A percentile compares a stretch with the other conserved stretches of the same genome.
Evolutionary conservation across 2,329 filamentous ascomycete species (phyloP).

Genomic region (Aspergillus tamarii): DNA sequence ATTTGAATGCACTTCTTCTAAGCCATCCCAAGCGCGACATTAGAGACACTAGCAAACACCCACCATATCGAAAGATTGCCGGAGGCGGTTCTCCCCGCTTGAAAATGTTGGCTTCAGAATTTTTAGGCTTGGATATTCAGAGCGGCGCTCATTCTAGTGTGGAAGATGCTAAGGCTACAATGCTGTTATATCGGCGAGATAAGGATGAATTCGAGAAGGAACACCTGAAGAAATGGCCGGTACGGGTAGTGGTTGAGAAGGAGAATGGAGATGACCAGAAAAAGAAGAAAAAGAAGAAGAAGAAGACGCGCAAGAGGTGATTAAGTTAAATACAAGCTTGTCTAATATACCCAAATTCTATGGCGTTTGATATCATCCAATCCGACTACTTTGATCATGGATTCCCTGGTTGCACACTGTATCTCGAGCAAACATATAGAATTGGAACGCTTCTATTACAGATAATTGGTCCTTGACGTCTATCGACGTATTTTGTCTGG

Average conservation of each 20-base stretch:
- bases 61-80: slow-evolving; percentile 68
- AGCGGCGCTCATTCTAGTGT: slow-evolving; percentile 63
- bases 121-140: slow-evolving; percentile 64
- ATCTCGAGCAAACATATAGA: not conserved
- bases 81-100: slow-evolving; percentile 54
- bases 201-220: slow-evolving; percentile 86
- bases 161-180: slow-evolving; percentile 83
- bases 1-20: slow-evolving; percentile 74
- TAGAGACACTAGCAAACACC: slow-evolving; percentile 80
- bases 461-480: not conserved
- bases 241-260: slow-evolving; percentile 39
- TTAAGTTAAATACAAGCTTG: slow-evolving; percentile 9
- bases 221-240: slow-evolving; percentile 68
- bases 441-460: not conserved
- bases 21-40: slow-evolving; percentile 77
- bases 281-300: slow-evolving; percentile 53
- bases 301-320: slow-evolving; percentile 49
- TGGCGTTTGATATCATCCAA: slow-evolving; percentile 10
- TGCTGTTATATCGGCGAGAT: slow-evolving; percentile 82
- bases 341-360: slow-evolving; percentile 23
- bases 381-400: not conserved
- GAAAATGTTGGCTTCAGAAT: slow-evolving; percentile 59
- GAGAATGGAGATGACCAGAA: slow-evolving; percentile 38
- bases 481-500: not conserved
- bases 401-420: not conserved